phyloP scores from a whole-genome alignment of 2,329 filamentous ascomycete species.

The Teratosphaeria nubilosa region DNA sequence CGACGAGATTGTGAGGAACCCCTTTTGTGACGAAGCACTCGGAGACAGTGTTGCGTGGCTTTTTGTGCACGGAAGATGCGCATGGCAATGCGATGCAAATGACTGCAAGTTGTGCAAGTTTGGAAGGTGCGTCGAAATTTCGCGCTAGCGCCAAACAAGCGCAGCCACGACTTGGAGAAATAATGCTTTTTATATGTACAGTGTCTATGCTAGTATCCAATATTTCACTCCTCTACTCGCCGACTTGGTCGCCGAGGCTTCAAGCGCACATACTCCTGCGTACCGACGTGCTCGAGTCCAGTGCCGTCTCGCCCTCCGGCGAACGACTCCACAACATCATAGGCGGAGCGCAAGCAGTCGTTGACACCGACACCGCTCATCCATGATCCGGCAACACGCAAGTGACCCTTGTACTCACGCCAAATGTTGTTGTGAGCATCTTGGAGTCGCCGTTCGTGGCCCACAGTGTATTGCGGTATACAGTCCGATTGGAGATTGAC shows the following conservation, averaged over 20 bases:
- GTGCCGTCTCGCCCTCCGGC: conserved; percentile 23
- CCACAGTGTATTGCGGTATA: conserved; percentile 83
- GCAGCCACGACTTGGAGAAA: not conserved
- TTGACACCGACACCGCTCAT: conserved; percentile 41
- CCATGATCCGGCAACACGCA: conserved; percentile 50
- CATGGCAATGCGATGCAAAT: not conserved
- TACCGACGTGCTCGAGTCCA: conserved; percentile 23
- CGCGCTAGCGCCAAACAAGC: not conserved
- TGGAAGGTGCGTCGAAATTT: not conserved
- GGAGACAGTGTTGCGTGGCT: not conserved
- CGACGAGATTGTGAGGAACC: not conserved
- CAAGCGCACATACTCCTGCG: conserved; percentile 10
- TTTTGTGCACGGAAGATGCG: not conserved
- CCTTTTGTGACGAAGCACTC: not conserved
- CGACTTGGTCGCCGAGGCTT: conserved; percentile 18
- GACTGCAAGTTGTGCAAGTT: not conserved
- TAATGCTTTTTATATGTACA: not conserved
- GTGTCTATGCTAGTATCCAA: conserved; percentile 6
- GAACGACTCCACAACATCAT: conserved; percentile 40
- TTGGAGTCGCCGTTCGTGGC: conserved; percentile 57
- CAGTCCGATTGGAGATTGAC: conserved; percentile 58
- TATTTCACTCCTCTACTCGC: conserved; percentile 11
- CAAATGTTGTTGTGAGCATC: conserved; percentile 46
- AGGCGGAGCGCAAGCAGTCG: conserved; percentile 45
- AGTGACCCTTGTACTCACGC: conserved; percentile 47